Base-by-base conservation (phyloP, 2,329 filamentous ascomycete genomes). In the Aspergillus latus region DNA sequence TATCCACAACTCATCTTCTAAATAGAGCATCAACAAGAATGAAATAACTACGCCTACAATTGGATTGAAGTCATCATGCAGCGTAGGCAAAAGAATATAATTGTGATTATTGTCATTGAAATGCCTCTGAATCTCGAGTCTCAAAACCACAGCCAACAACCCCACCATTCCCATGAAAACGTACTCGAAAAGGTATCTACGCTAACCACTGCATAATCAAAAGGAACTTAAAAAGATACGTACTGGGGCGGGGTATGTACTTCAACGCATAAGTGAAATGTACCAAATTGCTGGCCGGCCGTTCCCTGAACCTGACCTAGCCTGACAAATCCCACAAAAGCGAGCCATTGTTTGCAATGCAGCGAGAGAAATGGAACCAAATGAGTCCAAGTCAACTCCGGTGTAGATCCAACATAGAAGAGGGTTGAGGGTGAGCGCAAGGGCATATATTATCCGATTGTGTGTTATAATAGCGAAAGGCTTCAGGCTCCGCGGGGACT, bases 401-500 rank as follows among this genome's bases (percentile, higher is more conserved):
- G 29, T 37, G 54, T 48, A 48, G 37, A 56, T 44, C 43, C 47
- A 50, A 50, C 32, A 32, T 16, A n/a, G 56, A 16, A 39, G 21
- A 49, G 28, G 11, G 30, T 39, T 11, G 32, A 39, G 36, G 28
- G 28, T 51, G 45, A 34, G 9, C 45, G 26, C 9, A n/a, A 21
- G 21, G 21, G 21, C 21, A 21, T 21, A 21, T 21, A 21, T 21
- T 21, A 21, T 21, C 21, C 21, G 21, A 21, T 21, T 21, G 21
- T 21, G 16, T 16, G 21, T 21, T 21, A 21, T 21, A 21, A 72
- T 54, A 64, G 59, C 39, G 71, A 70, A 8, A 72, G 70, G 55
- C 72, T 75, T 16, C 34, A 37, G 11, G 34, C 34, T 37, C 72
- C 69, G 40, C 74, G 73, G 15, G 74, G 72, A 56, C 69, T 72